phyloP scores from a whole-genome alignment of 1,284 basidiomycete species.

The Papiliotrema flavescens region DNA sequence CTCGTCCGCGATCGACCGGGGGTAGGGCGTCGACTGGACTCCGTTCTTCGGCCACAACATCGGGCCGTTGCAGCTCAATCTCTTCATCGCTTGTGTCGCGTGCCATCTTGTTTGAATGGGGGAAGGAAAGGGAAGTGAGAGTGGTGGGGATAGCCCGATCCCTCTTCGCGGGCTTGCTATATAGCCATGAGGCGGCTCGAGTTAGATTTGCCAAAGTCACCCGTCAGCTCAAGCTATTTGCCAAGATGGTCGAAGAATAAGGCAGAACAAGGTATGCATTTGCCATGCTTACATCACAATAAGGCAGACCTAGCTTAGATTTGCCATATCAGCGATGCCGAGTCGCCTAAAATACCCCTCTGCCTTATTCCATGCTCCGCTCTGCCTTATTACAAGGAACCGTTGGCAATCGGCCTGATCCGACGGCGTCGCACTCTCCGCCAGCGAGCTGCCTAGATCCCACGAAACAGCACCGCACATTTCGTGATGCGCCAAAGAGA shows the following conservation, averaged over 20 bases:
- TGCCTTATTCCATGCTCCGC: not conserved
- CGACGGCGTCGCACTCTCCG: not conserved
- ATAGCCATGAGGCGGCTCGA: no score
- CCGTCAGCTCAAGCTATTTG: not conserved
- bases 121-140: not conserved
- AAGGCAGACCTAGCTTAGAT: not conserved
- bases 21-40: conserved; percentile 7
- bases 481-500: no score
- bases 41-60: not conserved
- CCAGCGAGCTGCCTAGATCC: not conserved
- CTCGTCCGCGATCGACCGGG: conserved; percentile 20
- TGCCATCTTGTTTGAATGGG: no score
- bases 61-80: not conserved
- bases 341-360: not conserved
- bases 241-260: no score
- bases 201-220: not conserved
- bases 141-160: not conserved
- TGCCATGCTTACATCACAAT: no score
- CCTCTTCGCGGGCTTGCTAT: no score
- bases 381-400: not conserved
- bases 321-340: not conserved
- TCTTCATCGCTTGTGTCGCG: not conserved
- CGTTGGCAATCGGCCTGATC: not conserved
- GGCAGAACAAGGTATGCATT: no score
- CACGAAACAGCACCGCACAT: no score